Evolutionary conservation across 371 early-diverging fungal species (phyloP), one percentile per base, ranked within the genome.

Genomic region (Thermomucor indicae-seudaticae): DNA sequence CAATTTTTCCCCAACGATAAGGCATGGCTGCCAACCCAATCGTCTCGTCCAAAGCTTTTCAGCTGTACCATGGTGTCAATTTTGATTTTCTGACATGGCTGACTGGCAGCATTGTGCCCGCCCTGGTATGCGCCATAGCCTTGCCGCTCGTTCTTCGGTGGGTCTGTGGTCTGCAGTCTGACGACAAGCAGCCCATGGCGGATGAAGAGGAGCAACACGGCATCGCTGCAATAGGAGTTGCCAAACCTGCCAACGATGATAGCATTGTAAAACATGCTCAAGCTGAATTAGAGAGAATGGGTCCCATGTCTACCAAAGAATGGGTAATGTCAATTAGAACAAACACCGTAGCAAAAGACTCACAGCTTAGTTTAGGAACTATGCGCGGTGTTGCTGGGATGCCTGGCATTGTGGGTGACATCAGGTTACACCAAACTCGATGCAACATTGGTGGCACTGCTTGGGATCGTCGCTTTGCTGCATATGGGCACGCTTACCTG

Each of bases 1-100:
- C 2, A 16, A n/a, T 6, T 14, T 6, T 7, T 28, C 6, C 12
- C 17, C 25, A 17, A 29, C 6, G 10, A 32, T 20, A 30, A 72
- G 73, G 85, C 6, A 86, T 85, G 83, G 86, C 86, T 1, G 72
- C 84, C 1, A 86, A 86, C 51, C 86, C 86, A 12, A 70, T 86
- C 31, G 76, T 86, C 0, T 51, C 78, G n/a, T 59, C 60, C 42
- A 78, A 78, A 51, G 80, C 81, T 0, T 56, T 53, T 7, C 58
- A 63, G 25, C 53, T 84, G 11, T 84, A 74, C 42, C 68, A 70
- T 3, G 68, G 71, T 3, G 50, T 84, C 10, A 66, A 79, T 5
- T 83, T 83, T 62, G 64, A 69, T 10, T 85, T 84, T 55, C 44
- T 77, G 37, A 68, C 72, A 8, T 86, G 86, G 86, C 23, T 79